phyloP scores from a whole-genome alignment of 352 stramenopile genomes.

The Phytophthora foliorum region DNA sequence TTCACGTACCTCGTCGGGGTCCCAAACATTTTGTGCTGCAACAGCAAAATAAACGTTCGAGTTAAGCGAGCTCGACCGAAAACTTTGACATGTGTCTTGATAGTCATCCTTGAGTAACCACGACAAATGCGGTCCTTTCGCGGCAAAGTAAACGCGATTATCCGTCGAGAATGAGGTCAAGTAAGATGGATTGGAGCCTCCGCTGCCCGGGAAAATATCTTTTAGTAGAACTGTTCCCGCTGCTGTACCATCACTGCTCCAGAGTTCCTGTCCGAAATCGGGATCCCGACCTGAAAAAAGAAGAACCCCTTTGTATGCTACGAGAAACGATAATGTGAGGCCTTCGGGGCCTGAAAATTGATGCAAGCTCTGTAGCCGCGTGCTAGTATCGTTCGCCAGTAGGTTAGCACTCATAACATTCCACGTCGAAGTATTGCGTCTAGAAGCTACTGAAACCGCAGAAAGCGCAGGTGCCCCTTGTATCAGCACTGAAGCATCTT shows the following conservation, averaged over 20 bases:
- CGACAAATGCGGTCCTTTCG: conserved; percentile 70
- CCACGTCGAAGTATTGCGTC: conserved; percentile 13
- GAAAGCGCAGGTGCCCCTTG: conserved; percentile 41
- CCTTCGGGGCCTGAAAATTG: conserved; percentile 18
- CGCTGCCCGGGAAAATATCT: conserved; percentile 62
- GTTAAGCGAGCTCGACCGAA: conserved; percentile 72
- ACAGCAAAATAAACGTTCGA: conserved; percentile 76
- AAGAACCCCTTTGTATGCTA: conserved; percentile 14
- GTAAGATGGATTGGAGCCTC: conserved; percentile 40
- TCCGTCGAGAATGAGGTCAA: conserved; percentile 67
- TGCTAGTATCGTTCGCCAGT: conserved; percentile 31
- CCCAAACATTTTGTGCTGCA: conserved; percentile 68
- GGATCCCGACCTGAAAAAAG: conserved; percentile 46
- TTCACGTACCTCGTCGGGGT: conserved; percentile 52
- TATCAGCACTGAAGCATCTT: conserved; percentile 50
- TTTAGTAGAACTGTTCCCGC: conserved; percentile 70
- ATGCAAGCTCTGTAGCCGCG: conserved; percentile 30
- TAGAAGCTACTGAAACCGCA: neutral
- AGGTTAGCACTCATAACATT: conserved; percentile 43
- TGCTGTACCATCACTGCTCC: conserved; percentile 76
- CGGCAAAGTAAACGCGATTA: conserved; percentile 84
- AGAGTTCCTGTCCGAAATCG: conserved; percentile 70
- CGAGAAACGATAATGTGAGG: conserved; percentile 35
- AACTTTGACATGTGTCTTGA: conserved; percentile 77
- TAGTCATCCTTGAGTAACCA: conserved; percentile 56